These are phyloP conservation scores for Elsinoe arachidis DNA, from an alignment of 2,329 filamentous ascomycete genomes.

Conservation along the genomic window DNA sequence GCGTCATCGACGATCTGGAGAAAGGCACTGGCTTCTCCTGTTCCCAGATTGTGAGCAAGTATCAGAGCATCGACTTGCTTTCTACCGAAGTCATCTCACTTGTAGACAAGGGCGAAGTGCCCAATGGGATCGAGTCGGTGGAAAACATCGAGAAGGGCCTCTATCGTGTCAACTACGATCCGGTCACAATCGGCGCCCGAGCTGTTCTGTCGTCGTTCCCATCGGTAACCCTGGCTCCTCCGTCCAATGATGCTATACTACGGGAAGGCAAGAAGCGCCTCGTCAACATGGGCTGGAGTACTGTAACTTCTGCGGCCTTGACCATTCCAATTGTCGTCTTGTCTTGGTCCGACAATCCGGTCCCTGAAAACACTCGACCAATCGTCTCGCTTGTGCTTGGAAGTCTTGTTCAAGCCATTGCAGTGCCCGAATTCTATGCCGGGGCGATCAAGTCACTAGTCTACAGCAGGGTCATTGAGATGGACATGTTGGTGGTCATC, in stretches of 20 bases:
- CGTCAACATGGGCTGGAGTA: slow-evolving; percentile 37
- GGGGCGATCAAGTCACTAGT: slow-evolving; percentile 53
- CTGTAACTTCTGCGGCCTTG: slow-evolving; percentile 27
- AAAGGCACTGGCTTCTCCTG: slow-evolving; percentile 51
- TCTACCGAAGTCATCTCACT: not conserved
- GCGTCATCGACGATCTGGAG: slow-evolving; percentile 44
- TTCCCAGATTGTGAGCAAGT: not conserved
- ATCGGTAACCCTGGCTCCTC: slow-evolving; percentile 24
- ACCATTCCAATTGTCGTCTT: slow-evolving; percentile 48
- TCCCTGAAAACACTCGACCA: slow-evolving; percentile 32
- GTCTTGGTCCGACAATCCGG: slow-evolving; percentile 51
- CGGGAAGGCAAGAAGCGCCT: slow-evolving; percentile 39
- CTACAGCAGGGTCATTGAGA: slow-evolving; percentile 52
- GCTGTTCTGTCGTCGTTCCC: slow-evolving; percentile 28
- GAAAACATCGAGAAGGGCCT: slow-evolving; percentile 25
- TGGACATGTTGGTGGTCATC: slow-evolving; percentile 59
- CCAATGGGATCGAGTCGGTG: slow-evolving; percentile 19
- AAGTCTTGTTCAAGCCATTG: slow-evolving; percentile 56
- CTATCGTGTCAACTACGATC: slow-evolving; percentile 40
- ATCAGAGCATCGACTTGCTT: not conserved
- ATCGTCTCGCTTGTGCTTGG: slow-evolving; percentile 46
- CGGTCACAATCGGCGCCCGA: slow-evolving; percentile 41
- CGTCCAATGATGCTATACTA: slow-evolving; percentile 42
- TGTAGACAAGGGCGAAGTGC: not conserved
- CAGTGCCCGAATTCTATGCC: slow-evolving; percentile 54